Evolutionary conservation across 2,329 filamentous ascomycete genomes (phyloP), one percentile per base, ranked within the genome.

Genomic region (Rutstroemia sp.): DNA sequence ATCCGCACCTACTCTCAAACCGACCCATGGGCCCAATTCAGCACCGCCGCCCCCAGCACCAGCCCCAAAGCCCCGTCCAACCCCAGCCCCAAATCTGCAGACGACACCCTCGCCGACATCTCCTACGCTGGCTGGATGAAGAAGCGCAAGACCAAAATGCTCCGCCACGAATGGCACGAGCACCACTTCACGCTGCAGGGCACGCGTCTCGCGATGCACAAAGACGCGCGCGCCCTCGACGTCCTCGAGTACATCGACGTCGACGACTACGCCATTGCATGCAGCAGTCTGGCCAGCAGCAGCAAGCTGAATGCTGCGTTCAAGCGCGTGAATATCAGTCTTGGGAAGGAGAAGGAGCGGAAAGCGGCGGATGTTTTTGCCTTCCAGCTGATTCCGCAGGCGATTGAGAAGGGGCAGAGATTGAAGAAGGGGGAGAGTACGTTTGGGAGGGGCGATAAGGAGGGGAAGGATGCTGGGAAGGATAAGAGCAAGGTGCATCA

Each of bases 101-200:
- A 17, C 51, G 54, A 41, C 60, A 57, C 49, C 9, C 25, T 49
- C 63, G 74, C 78, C 53, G 82, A 83, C 56, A 73, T 87, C 60
- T 81, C 82, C 37, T 89, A 92, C 71, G 82, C 88, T 50, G 94
- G 94, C 1, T 91, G 86, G 72, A 95, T 99, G 84, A 92, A 90
- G 78, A 96, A 95, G 78, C 89, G 92, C 68, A 90, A 90, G 75
- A 95, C 87, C 37, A 85, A 84, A 67, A 84, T 96, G 76, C 81
- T 96, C 59, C 88, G 90, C 45, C 89, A 95, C 71, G 92, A 96
- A 74, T 96, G 92, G 92, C 84, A 91, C 67, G 89, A 95, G 70
- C 87, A 90, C 64, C 94, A 92, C 75, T 95, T 94, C 71, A 90
- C 89, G 25, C 85, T 96, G 61, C 84, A 85, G 65, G 87, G 87